Base-by-base conservation (phyloP, 768 basidiomycete species). In the Rhodosporidiobolus odoratus region DNA sequence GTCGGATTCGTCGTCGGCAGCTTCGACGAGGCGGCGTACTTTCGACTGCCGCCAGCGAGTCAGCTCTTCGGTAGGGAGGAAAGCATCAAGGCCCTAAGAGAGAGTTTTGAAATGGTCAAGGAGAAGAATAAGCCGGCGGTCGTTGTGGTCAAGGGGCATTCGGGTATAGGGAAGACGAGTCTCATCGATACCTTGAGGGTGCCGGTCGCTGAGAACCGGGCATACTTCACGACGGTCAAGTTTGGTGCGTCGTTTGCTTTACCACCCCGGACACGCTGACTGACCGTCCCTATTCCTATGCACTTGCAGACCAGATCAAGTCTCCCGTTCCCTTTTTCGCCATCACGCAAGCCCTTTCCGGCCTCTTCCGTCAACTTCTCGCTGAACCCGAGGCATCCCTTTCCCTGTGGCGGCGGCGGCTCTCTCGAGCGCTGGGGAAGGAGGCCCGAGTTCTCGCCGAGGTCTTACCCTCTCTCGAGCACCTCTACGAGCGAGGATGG, bases 251-350 rank as follows among this genome's bases (percentile, higher is more conserved):
- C 19, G 16, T 34, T 25, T 47, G 19, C 37, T 23, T 30, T 12
- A 21, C 16, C 37, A 13, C 19, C 12, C 32, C n/a, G 12, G 19
- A 16, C 32, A 3, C 10, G 2, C 40, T 15, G 0, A 2, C 57
- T 19, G n/a, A n/a, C n/a, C n/a, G n/a, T n/a, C n/a, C n/a, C n/a
- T n/a, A n/a, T n/a, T n/a, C n/a, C n/a, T 17, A 0, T 23, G 9
- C 34, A 19, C 54, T 3, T 13, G 30, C 62, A 69, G 73, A 74
- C 40, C 73, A 74, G 27, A 70, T 74, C 73, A 74, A 74, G 50
- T 62, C 60, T 4, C 66, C 73, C 32, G 73, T 74, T 40, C 73
- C 73, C 38, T 74, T 74, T 59, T 70, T 74, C 58, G 68, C 73
- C 65, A 70, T 74, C 58, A 61, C 62, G 0, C 73, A 70, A 27